Base-by-base conservation (phyloP, 306 rosid genomes). In the Vigna unguiculata region DNA sequence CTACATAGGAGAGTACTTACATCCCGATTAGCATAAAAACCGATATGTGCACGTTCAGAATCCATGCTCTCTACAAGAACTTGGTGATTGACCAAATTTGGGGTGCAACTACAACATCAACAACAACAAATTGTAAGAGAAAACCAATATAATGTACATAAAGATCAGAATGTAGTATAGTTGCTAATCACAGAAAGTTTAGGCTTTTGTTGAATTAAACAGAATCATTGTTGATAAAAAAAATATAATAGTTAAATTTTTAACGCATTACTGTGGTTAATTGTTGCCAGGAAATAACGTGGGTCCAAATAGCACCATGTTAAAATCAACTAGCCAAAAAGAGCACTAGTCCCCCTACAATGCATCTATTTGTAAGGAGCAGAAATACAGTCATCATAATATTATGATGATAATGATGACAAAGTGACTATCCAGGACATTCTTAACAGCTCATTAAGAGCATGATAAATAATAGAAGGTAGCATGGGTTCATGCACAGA, bases 11-110 rank as follows among this genome's bases (percentile, higher is more conserved):
- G 72, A 76, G 52, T 45, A 69, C 97, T 89, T 89, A 96, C 99
- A 69, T 96, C 96, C 64, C 81, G 91, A 83, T 82, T 90, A 47
- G 99, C 98, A 85, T 88, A 96, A 32, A 96, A 82, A 82, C 99
- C 99, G 40, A 95, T 88, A 76, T 91, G 99, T 20, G 97, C 83
- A 60, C 84, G 85, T 55, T 86, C 87, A 78, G 87, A 83, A 68
- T 89, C 99, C 99, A 95, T 95, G 93, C 98, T 95, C 85, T 95
- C 99, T 32, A 91, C 83, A 22, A 95, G 93, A 73, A 95, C 97
- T 95, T 95, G 99, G 87, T 95, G 81, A 82, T 81, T 88, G 67
- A 83, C 87, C 67, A 95, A 96, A 85, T 95, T 95, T 47, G 99
- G 93, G 6, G 84, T 83, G 85, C 98, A 92, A 88, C 99, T 95